phyloP scores from a whole-genome alignment of 805 yeast genomes.

The Alloascoidea africana region DNA sequence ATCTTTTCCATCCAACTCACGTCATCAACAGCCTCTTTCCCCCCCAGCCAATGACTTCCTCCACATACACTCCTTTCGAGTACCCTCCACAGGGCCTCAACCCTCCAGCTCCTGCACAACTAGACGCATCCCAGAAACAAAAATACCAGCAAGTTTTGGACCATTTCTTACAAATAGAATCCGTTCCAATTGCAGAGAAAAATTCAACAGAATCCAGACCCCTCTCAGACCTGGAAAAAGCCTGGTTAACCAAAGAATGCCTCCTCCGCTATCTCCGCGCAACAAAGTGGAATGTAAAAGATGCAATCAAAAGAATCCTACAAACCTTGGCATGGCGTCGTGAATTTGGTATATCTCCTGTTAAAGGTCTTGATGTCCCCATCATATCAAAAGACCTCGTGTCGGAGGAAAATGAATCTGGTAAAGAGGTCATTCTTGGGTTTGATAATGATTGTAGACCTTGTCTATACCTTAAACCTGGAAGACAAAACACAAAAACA shows the following conservation, averaged over 20 bases:
- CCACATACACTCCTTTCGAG: slow-evolving; percentile 39
- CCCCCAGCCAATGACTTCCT: too few species aligned
- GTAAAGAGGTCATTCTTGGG: slow-evolving; percentile 86
- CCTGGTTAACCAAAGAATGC: slow-evolving; percentile 93
- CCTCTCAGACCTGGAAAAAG: slow-evolving; percentile 42
- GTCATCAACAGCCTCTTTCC: too few species aligned
- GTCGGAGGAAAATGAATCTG: slow-evolving; percentile 68
- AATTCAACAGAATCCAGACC: slow-evolving; percentile 21
- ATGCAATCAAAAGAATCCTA: slow-evolving; percentile 60
- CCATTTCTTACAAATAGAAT: slow-evolving; percentile 41
- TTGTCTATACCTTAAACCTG: slow-evolving; percentile 83
- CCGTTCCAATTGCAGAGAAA: slow-evolving; percentile 25
- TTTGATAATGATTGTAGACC: slow-evolving; percentile 85
- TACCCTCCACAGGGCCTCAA: slow-evolving; percentile 32
- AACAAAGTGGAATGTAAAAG: slow-evolving; percentile 70
- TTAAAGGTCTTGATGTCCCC: slow-evolving; percentile 24
- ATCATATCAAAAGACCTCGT: slow-evolving; percentile 38
- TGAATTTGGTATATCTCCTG: slow-evolving; percentile 59
- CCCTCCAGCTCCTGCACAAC: slow-evolving; percentile 31
- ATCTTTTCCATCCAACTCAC: too few species aligned
- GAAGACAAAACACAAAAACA: slow-evolving; percentile 89
- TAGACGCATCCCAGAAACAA: slow-evolving; percentile 37
- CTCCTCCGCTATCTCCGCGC: slow-evolving; percentile 83
- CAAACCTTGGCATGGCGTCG: slow-evolving; percentile 86
- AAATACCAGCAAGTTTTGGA: slow-evolving; percentile 49